phyloP scores from a whole-genome alignment of 2,329 filamentous ascomycete species.

The Cylindrodendrum hubeiense region DNA sequence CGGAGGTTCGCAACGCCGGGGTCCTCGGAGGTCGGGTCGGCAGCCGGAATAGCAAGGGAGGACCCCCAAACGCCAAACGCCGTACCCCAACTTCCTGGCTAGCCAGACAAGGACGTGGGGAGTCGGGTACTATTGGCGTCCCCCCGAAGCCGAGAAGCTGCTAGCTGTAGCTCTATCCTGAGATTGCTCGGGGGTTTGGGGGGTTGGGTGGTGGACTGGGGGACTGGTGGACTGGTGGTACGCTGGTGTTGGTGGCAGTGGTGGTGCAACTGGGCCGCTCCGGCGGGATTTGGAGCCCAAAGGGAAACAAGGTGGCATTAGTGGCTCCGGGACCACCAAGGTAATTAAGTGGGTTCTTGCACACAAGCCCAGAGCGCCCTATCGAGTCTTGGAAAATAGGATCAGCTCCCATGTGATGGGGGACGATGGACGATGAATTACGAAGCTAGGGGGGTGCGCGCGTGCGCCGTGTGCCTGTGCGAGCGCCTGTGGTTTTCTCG shows the following conservation, averaged over 20 bases:
- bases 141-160: not conserved
- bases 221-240: not conserved
- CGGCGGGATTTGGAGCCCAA: conserved; percentile 25
- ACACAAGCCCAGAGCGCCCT: conserved; percentile 4
- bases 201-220: not conserved
- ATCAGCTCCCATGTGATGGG: conserved; percentile 4
- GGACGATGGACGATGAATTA: conserved; percentile 1
- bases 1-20: conserved; percentile 17
- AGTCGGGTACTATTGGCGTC: not conserved
- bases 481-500: not conserved
- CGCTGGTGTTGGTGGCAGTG: not conserved
- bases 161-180: not conserved
- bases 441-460: not conserved
- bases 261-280: conserved; percentile 12
- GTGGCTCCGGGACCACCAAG: conserved; percentile 36
- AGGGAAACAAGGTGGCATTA: conserved; percentile 46
- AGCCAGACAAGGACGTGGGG: conserved; percentile 1
- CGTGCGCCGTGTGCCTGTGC: not conserved
- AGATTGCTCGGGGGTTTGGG: not conserved
- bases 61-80: not conserved
- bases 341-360: conserved; percentile 26
- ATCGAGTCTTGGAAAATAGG: not conserved
- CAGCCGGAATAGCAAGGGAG: conserved; percentile 10
- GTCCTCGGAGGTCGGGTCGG: conserved; percentile 21
- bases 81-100: not conserved